phyloP scores from a whole-genome alignment of 179 eudicot species.

The Amaranthus tricolor region DNA sequence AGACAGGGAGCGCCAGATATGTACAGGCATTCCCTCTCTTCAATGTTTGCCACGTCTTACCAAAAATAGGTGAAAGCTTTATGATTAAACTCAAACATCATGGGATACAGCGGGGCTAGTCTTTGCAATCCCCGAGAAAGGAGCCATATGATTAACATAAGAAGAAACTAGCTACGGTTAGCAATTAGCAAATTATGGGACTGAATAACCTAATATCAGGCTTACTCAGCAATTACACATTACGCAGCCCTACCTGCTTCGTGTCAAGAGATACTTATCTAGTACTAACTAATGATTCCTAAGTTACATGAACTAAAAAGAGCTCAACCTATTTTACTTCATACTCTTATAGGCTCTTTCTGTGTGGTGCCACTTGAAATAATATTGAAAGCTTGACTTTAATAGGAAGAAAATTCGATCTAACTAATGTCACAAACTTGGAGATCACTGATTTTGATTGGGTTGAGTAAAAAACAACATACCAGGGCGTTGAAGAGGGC shows the following conservation, averaged over 20 bases:
- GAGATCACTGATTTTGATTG: slow-evolving; percentile 49
- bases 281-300: slow-evolving; percentile 16
- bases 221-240: slow-evolving; percentile 22
- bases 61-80: too few species aligned
- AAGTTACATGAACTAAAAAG: slow-evolving; percentile 1
- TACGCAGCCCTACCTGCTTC: slow-evolving; percentile 13
- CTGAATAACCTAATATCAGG: slow-evolving; percentile 11
- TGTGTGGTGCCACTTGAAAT: neutral
- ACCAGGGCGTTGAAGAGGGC: slow-evolving; percentile 61
- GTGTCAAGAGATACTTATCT: neutral
- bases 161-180: slow-evolving; percentile 2
- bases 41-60: too few species aligned
- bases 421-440: slow-evolving; percentile 1
- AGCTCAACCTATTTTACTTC: slow-evolving; percentile 15
- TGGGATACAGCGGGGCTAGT: too few species aligned
- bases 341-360: slow-evolving; percentile 5
- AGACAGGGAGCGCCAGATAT: too few species aligned
- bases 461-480: slow-evolving; percentile 64
- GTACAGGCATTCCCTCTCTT: too few species aligned
- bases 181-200: slow-evolving; percentile 8
- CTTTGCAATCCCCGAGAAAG: too few species aligned
- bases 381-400: slow-evolving; percentile 1
- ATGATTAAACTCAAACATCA: too few species aligned
- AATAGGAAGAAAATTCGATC: neutral
- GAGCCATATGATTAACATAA: neutral